These are phyloP conservation scores for Corylus avellana DNA, from an alignment of 306 rosid genomes.

Conservation along the genomic window DNA sequence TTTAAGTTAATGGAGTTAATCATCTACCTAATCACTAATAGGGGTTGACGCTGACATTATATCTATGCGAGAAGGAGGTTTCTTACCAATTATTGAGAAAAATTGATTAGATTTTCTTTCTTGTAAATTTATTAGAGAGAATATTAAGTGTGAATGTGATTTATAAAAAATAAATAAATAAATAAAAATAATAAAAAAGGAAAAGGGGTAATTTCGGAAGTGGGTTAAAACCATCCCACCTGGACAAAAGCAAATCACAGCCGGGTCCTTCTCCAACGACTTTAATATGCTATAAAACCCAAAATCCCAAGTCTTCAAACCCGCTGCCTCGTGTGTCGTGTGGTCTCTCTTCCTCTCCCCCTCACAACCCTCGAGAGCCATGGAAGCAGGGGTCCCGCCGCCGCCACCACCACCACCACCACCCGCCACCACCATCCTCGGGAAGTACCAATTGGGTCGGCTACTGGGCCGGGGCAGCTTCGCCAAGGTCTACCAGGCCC, in stretches of 20 bases:
- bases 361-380: conserved; percentile 12
- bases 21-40: too few species aligned
- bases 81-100: too few species aligned
- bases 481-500: conserved; percentile 83
- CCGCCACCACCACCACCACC: conserved; percentile 26
- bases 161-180: background rate
- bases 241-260: background rate
- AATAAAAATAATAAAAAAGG: background rate
- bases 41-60: too few species aligned
- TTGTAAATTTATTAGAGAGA: too few species aligned
- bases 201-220: conserved; percentile 17
- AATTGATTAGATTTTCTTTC: too few species aligned
- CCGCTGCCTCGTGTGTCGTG: background rate
- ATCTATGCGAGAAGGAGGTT: too few species aligned
- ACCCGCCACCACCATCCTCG: conserved; percentile 43
- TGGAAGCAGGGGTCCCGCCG: conserved; percentile 48
- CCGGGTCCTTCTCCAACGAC: background rate
- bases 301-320: background rate
- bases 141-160: too few species aligned
- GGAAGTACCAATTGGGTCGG: conserved; percentile 60
- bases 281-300: background rate
- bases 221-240: background rate
- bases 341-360: background rate
- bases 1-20: too few species aligned
- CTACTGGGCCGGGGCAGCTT: conserved; percentile 87